These are phyloP conservation scores for Juglanconis oblonga DNA, from an alignment of 2,329 filamentous ascomycete species.

Conservation along the genomic window DNA sequence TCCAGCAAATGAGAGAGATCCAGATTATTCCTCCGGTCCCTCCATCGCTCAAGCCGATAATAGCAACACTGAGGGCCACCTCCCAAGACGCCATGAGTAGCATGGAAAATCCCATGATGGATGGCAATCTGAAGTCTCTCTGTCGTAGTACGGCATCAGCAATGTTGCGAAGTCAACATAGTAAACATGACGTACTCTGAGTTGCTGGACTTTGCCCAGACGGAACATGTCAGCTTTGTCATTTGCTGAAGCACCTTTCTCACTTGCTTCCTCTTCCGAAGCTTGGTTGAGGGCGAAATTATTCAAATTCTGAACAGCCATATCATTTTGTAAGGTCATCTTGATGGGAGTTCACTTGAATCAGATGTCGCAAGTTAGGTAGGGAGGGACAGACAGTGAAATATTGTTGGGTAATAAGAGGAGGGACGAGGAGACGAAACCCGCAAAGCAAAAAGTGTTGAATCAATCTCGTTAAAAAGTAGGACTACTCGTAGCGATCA, in stretches of 20 bases:
- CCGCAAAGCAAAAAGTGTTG: no score
- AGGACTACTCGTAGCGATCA: no score
- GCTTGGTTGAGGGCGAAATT: no score
- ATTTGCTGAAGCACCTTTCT: conserved; percentile 6
- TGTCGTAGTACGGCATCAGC: conserved; percentile 11
- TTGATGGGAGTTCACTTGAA: no score
- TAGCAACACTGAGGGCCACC: conserved; percentile 27
- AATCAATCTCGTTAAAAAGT: no score
- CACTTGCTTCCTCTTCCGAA: no score
- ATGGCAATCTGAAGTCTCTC: conserved; percentile 42
- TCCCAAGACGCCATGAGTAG: conserved; percentile 46
- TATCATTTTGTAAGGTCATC: no score
- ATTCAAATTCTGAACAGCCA: no score
- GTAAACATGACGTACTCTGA: conserved; percentile 31
- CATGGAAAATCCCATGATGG: conserved; percentile 47
- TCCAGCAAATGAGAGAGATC: conserved; percentile 34
- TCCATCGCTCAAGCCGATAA: conserved; percentile 35
- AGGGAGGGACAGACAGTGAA: no score
- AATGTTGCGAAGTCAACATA: background rate
- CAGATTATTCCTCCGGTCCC: conserved; percentile 45
- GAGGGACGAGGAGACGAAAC: no score
- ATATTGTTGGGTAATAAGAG: no score
- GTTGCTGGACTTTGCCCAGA: conserved; percentile 48
- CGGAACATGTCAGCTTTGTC: conserved; percentile 44
- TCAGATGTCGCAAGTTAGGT: no score